Conservation (phyloP, 768 basidiomycete genomes). For the Fomitopsis pulvina region DNA sequence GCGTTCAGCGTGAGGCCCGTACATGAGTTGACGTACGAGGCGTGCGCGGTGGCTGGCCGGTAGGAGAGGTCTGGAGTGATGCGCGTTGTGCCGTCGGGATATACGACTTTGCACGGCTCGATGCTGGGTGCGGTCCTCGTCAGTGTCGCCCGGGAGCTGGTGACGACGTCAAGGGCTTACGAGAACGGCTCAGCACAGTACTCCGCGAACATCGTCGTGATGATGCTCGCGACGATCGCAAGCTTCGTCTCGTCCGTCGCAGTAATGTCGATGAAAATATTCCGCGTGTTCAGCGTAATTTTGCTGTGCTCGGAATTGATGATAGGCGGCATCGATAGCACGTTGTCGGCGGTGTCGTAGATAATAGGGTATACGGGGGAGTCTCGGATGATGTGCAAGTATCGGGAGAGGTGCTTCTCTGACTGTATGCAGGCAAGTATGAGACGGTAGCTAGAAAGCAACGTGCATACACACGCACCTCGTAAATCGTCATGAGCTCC, state of each 20-base stretch:
- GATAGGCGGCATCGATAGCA: constrained; percentile 96
- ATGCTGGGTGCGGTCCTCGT: constrained; percentile 45
- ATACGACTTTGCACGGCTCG: constrained; percentile 84
- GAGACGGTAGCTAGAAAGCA: neutral
- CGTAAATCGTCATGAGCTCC: constrained; percentile 90
- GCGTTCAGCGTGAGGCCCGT: constrained; percentile 75
- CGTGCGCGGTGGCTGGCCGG: constrained; percentile 63
- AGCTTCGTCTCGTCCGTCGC: constrained; percentile 97
- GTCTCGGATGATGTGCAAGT: constrained; percentile 89
- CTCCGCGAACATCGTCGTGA: constrained; percentile 97
- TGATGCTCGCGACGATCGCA: constrained; percentile 90
- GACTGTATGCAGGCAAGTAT: constrained; percentile 43
- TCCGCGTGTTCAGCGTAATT: constrained; percentile 88
- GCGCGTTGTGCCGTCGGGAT: constrained; percentile 66
- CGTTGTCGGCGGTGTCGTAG: constrained; percentile 82
- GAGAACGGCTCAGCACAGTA: constrained; percentile 90
- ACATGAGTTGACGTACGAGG: constrained; percentile 94
- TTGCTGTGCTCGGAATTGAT: constrained; percentile 98
- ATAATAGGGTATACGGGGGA: constrained; percentile 97
- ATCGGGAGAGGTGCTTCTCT: constrained; percentile 86
- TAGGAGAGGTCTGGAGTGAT: constrained; percentile 81
- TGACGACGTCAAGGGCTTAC: constrained; percentile 38
- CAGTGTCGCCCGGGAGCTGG: neutral
- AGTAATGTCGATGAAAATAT: constrained; percentile 95
- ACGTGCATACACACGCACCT: constrained; percentile 43